phyloP scores from a whole-genome alignment of 345 rosid genomes.

The Orychophragmus violaceus region DNA sequence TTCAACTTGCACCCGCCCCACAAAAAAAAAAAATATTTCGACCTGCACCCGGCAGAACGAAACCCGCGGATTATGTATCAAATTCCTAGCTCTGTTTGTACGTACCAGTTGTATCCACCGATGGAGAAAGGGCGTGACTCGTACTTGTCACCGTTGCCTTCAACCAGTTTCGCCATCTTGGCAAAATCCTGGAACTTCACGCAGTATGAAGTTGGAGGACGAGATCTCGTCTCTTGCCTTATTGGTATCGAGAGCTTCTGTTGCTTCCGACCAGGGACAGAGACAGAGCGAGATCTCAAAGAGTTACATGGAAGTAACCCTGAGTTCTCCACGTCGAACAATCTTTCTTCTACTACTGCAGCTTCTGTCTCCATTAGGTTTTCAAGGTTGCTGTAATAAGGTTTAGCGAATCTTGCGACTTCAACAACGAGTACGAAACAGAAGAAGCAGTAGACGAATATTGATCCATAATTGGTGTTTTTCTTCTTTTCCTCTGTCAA shows the following conservation, averaged over 20 bases:
- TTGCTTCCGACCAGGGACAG: not conserved
- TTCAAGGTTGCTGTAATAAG: not conserved
- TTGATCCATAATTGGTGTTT: not conserved
- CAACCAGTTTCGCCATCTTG: not conserved
- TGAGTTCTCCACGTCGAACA: not conserved
- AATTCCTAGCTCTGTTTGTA: not conserved
- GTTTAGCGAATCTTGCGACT: not conserved
- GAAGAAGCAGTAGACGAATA: not conserved
- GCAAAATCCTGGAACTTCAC: not conserved
- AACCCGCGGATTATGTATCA: too few relatives aligned
- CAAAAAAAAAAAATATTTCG: too few relatives aligned
- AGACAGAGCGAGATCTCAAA: not conserved
- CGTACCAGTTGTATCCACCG: not conserved
- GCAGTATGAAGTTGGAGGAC: not conserved
- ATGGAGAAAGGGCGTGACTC: not conserved
- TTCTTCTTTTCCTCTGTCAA: not conserved
- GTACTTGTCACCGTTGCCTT: not conserved
- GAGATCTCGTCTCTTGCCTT: not conserved
- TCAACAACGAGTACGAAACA: not conserved
- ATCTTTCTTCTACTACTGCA: not conserved
- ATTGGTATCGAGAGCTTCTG: not conserved
- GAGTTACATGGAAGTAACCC: not conserved
- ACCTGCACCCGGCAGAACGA: too few relatives aligned
- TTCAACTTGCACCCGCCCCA: too few relatives aligned
- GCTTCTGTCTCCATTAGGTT: not conserved